Conservation (phyloP, 2,329 filamentous ascomycete genomes). For the Alternaria ethzedia region DNA sequence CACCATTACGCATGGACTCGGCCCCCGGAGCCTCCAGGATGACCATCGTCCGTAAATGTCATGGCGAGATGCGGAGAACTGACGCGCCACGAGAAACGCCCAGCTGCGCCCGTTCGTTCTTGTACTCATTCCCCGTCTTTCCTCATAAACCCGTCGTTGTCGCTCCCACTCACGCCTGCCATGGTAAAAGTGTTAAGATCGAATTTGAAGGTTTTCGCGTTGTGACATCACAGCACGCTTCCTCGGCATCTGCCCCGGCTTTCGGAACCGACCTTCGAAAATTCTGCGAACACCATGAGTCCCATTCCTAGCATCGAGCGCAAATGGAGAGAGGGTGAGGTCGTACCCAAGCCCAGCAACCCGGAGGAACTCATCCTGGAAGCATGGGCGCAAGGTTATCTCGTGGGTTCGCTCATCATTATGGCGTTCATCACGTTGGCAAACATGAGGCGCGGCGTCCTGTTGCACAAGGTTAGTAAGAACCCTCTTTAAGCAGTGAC, state of each 20-base stretch:
- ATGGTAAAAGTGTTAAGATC: conserved; percentile 26
- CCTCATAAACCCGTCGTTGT: conserved; percentile 5
- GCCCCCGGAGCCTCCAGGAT: conserved; percentile 15
- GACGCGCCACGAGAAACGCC: conserved; percentile 14
- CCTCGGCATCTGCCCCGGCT: conserved; percentile 23
- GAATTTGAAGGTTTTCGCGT: conserved; percentile 17
- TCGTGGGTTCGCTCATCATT: conserved; percentile 54
- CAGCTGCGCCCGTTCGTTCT: conserved; percentile 8
- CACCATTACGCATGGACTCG: conserved; percentile 21
- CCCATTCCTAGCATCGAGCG: conserved; percentile 13
- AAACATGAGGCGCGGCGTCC: conserved; percentile 56
- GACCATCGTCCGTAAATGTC: conserved; percentile 25
- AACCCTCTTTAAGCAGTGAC: not conserved
- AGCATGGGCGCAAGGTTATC: conserved; percentile 50
- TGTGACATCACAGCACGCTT: conserved; percentile 31
- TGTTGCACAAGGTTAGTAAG: conserved; percentile 53
- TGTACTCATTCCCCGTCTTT: conserved; percentile 1
- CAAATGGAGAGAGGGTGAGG: conserved; percentile 17
- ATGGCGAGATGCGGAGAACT: conserved; percentile 39
- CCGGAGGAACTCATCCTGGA: conserved; percentile 46
- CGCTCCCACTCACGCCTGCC: conserved; percentile 15
- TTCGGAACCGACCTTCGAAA: conserved; percentile 16
- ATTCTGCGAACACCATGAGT: conserved; percentile 27
- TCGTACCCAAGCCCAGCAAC: conserved; percentile 41
- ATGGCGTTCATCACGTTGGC: conserved; percentile 57